Percentiles rank a stretch among this genome's conserved stretches.
These are phyloP conservation scores for Onygena corvina DNA, from an alignment of 2,329 filamentous ascomycete species.

Conservation along the genomic window DNA sequence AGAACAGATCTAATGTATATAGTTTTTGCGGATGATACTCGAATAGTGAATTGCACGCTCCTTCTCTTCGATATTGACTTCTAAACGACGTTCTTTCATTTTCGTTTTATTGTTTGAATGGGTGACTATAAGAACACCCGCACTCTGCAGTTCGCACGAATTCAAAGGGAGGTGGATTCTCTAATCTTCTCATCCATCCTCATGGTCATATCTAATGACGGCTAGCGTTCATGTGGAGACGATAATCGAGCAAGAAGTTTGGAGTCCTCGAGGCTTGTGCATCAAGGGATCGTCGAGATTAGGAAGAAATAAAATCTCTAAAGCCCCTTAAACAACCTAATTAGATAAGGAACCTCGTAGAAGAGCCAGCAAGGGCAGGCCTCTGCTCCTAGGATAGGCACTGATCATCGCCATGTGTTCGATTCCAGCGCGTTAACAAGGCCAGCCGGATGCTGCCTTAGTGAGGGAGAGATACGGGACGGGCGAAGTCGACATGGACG, in stretches of 20 bases:
- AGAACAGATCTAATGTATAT: neutral
- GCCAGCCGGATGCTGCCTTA: neutral
- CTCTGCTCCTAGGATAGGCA: neutral
- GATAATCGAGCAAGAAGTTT: no score
- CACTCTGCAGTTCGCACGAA: no score
- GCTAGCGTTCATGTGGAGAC: no score
- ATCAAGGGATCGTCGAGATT: no score
- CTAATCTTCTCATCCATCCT: neutral
- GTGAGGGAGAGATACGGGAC: no score
- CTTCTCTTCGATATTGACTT: neutral
- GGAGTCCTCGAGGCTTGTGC: no score
- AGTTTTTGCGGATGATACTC: no score
- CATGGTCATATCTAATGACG: no score
- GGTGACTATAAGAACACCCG: no score
- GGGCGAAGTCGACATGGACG: neutral
- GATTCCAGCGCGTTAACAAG: neutral
- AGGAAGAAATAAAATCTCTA: no score
- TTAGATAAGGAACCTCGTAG: neutral
- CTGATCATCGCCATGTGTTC: constrained; percentile 5
- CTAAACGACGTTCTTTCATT: neutral
- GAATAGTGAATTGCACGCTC: neutral
- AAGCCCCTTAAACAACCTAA: no score
- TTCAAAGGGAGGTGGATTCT: neutral
- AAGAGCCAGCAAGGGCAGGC: no score
- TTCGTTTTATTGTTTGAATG: neutral